Base-by-base conservation (phyloP, 208 protist genomes). In the Wallacemonas sp. region DNA sequence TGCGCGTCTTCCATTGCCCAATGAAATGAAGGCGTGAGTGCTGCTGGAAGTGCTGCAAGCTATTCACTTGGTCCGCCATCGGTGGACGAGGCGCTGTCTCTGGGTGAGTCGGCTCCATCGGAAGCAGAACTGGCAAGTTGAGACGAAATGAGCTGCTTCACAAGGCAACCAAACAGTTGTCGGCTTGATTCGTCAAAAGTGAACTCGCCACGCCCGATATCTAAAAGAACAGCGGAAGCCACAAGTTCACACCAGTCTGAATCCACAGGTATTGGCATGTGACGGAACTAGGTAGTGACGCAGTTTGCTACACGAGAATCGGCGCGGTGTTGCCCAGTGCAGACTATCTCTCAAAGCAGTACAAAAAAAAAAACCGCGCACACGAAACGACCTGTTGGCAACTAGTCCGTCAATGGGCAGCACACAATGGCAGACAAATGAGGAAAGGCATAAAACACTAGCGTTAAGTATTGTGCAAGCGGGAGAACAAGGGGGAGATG, bases 1-100 rank as follows among this genome's bases (percentile, higher is more conserved):
- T 81, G 38, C 68, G 75, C 14, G 81, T 95, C 62, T 85, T 91
- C 91, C 91, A 98, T 33, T 93, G 84, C 1, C 96, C 93, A 73
- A 98, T 97, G 72, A 97, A 98, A 60, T 98, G 92, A 11, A 98
- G 81, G 2, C 96, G 75, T 2, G 91, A 96, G 63, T 91, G 80
- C 36, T 90, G 86, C 66, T 95, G 80, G 70, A 93, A 98, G 45
- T 94, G 72, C 19, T 78, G 60, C n/a, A 98, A 60, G 56, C 80
- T 93, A 65, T 96, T 96, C 61, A 90, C 61, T 64, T 90, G 79
- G 14, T 84, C 68, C 17, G 55, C 70, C 56, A 67, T 65, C 12
- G 62, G 62, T 64, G 9, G 28, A 6, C 51, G 51, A 6, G 51
- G 17, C 17, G 51, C 2, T 5, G 24, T 17, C 51, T 9, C 30